These are phyloP conservation scores for Leishmania tropica DNA, from an alignment of 208 protist species.

Conservation along the genomic window DNA sequence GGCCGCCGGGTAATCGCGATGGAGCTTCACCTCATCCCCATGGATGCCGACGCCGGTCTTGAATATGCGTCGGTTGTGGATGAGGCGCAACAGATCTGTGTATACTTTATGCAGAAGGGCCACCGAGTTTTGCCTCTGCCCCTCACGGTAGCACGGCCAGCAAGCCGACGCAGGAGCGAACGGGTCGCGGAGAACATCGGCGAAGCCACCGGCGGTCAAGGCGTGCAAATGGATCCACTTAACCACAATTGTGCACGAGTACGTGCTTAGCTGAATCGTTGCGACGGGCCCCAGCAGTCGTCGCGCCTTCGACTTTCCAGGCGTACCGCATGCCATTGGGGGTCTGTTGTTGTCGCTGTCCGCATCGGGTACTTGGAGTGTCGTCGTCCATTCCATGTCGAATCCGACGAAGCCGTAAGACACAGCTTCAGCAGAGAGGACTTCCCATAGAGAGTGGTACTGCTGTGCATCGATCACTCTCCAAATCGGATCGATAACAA, in stretches of 20 bases:
- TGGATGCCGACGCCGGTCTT: constrained; percentile 60
- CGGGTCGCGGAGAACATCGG: constrained; percentile 22
- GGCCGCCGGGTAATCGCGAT: constrained; percentile 44
- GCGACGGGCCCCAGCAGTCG: constrained; percentile 38
- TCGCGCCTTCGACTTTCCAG: constrained; percentile 3
- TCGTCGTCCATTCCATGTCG: constrained; percentile 70
- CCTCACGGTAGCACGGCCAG: constrained; percentile 42
- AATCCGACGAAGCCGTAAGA: constrained; percentile 51
- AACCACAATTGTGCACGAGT: constrained; percentile 46
- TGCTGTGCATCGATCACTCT: constrained; percentile 27
- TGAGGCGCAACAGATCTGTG: constrained; percentile 25
- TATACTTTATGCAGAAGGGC: constrained; percentile 27
- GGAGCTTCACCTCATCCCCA: constrained; percentile 59
- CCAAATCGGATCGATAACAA: constrained; percentile 68
- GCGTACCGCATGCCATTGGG: background rate
- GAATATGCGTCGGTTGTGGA: constrained; percentile 27
- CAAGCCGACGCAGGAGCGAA: constrained; percentile 21
- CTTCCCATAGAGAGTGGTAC: constrained; percentile 33
- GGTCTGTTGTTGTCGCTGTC: background rate
- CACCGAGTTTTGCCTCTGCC: constrained; percentile 22
- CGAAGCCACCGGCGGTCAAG: constrained; percentile 21
- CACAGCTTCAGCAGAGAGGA: constrained; percentile 34
- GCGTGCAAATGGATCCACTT: constrained; percentile 43
- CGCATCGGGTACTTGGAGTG: background rate
- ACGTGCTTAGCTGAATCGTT: constrained; percentile 59